These are phyloP conservation scores for Xylariaceae sp. DNA, from an alignment of 2,329 filamentous ascomycete genomes.

Conservation along the genomic window DNA sequence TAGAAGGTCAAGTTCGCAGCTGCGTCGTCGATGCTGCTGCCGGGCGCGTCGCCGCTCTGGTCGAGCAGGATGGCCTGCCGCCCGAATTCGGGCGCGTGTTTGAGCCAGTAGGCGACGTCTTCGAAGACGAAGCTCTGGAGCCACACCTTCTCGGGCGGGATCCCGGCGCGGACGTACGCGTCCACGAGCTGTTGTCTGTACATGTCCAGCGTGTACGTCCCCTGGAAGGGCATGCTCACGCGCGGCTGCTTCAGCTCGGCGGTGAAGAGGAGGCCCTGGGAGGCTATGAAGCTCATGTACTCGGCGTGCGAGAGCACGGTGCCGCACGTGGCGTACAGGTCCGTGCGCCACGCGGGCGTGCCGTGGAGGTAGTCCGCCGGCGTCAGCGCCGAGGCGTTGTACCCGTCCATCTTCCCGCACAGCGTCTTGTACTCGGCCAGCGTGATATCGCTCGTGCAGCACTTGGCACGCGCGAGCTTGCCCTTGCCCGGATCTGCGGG, in stretches of 20 bases:
- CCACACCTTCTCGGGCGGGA: conserved; percentile 51
- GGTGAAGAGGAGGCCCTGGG: conserved; percentile 56
- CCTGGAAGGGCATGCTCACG: conserved; percentile 64
- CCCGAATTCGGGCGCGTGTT: conserved; percentile 54
- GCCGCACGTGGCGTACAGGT: conserved; percentile 60
- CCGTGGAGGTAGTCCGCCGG: conserved; percentile 52
- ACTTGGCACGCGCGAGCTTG: conserved; percentile 53
- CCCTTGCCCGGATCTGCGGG: conserved; percentile 45
- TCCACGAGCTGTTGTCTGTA: conserved; percentile 62
- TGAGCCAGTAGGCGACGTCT: conserved; percentile 63
- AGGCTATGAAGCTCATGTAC: conserved; percentile 55
- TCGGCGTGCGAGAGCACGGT: conserved; percentile 57
- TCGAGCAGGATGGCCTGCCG: conserved; percentile 61
- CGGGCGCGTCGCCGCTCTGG: conserved; percentile 49
- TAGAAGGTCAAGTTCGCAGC: conserved; percentile 52
- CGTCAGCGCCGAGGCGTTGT: conserved; percentile 53
- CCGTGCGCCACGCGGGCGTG: conserved; percentile 57
- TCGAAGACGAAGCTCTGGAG: conserved; percentile 61
- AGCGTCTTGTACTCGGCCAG: conserved; percentile 61
- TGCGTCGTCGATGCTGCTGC: conserved; percentile 47
- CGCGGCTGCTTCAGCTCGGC: conserved; percentile 63
- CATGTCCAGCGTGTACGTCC: conserved; percentile 57
- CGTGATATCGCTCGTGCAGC: conserved; percentile 68
- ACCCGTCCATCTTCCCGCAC: conserved; percentile 66
- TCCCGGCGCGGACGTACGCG: conserved; percentile 48